A percentile compares a stretch with the other conserved stretches of the same genome.
Conservation (phyloP, 2,329 filamentous ascomycete species). For the Colletotrichum somersetense region DNA sequence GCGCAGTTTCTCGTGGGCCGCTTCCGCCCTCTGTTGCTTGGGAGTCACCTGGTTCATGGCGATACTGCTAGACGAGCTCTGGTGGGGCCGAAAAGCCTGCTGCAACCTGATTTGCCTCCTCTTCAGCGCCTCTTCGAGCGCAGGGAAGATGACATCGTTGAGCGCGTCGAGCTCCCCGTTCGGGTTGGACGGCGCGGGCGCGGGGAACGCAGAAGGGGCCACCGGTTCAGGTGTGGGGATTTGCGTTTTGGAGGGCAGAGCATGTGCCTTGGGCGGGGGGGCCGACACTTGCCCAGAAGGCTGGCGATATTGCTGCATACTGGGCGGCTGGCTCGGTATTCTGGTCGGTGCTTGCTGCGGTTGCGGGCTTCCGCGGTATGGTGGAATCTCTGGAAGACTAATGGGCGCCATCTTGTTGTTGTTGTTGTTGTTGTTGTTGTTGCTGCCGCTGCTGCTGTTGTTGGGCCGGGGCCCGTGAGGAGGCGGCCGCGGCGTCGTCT, state of each 20-base stretch:
- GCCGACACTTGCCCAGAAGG: slow-evolving; percentile 39
- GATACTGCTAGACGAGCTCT: slow-evolving; percentile 47
- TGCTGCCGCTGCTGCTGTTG: slow-evolving; percentile 46
- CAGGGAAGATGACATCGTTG: slow-evolving; percentile 91
- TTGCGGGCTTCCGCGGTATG: slow-evolving; percentile 58
- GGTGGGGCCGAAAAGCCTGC: slow-evolving; percentile 59
- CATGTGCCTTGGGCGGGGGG: slow-evolving; percentile 44
- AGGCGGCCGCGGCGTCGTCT: slow-evolving; percentile 42
- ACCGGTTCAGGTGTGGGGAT: slow-evolving; percentile 50
- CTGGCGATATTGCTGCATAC: slow-evolving; percentile 45
- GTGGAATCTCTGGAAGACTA: slow-evolving; percentile 67
- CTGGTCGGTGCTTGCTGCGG: slow-evolving; percentile 46
- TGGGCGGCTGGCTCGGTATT: slow-evolving; percentile 38
- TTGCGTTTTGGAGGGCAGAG: slow-evolving; percentile 49
- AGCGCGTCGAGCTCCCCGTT: slow-evolving; percentile 85
- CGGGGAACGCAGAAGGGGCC: slow-evolving; percentile 66
- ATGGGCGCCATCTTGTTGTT: slow-evolving; percentile 57
- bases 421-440: slow-evolving; percentile 33
- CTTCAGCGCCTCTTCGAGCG: slow-evolving; percentile 90
- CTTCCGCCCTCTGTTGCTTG: slow-evolving; percentile 76
- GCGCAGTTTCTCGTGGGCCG: slow-evolving; percentile 84
- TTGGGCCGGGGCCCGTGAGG: slow-evolving; percentile 51
- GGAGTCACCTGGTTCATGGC: slow-evolving; percentile 64
- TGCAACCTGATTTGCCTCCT: slow-evolving; percentile 76
- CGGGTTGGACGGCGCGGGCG: slow-evolving; percentile 67